A percentile compares a stretch with the other conserved stretches of the same genome.
Conservation (phyloP, 1,139 yeast species). For the Taphrina deformans region DNA sequence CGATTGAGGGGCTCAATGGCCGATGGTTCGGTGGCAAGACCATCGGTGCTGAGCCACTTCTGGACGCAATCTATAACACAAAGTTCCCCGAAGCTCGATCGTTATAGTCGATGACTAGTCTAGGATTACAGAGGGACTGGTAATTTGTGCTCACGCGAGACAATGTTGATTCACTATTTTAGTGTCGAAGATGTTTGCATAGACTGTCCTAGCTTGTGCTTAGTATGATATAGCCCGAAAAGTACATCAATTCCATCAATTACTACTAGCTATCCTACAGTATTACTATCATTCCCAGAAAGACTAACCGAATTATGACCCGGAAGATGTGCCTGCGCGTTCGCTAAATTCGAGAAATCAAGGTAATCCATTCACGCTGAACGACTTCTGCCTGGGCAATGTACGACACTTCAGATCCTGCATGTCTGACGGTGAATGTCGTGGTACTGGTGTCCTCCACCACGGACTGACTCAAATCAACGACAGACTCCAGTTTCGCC, state of each 20-base stretch:
- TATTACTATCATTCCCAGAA: not conserved
- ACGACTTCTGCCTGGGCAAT: not conserved
- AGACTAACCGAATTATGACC: not conserved
- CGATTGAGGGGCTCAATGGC: slow-evolving; percentile 46
- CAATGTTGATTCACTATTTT: not conserved
- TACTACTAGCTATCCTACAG: too few species aligned
- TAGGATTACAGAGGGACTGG: too few species aligned
- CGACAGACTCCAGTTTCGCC: not conserved
- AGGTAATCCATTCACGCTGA: not conserved
- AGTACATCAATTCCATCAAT: too few species aligned
- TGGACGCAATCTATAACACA: slow-evolving; percentile 44
- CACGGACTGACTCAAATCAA: not conserved
- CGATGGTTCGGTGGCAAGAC: slow-evolving; percentile 47
- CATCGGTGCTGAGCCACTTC: slow-evolving; percentile 44
- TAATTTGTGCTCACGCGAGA: too few species aligned
- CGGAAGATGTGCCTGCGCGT: not conserved
- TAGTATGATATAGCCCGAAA: too few species aligned
- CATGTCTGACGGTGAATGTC: not conserved
- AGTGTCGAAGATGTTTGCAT: not conserved
- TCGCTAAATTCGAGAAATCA: not conserved
- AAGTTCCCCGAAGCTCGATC: slow-evolving; percentile 37
- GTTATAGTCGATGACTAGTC: slow-evolving; percentile 3
- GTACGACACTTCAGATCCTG: not conserved
- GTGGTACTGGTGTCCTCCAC: not conserved
- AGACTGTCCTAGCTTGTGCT: too few species aligned